A percentile compares a stretch with the other conserved stretches of the same genome.
Evolutionary conservation across 1,284 basidiomycete genomes (phyloP).

Genomic region (Agroathelia rolfsii): DNA sequence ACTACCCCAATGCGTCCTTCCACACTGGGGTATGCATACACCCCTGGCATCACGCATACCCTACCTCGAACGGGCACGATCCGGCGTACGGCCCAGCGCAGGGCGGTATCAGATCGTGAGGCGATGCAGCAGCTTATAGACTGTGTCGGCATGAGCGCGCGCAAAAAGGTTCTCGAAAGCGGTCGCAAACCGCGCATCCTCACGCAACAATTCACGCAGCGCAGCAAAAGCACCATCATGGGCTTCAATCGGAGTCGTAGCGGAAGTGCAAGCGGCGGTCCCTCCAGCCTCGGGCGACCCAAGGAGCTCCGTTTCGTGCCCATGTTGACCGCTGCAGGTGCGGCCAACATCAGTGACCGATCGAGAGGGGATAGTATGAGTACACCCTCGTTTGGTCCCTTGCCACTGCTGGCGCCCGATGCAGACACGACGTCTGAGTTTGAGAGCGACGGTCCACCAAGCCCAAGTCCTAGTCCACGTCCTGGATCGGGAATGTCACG

Average conservation of each 20-base stretch:
- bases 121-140: constrained; percentile 76
- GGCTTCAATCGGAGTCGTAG: too few species aligned
- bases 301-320: constrained; percentile 13
- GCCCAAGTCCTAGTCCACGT: constrained; percentile 67
- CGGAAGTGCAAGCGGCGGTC: too few species aligned
- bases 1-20: constrained; percentile 45
- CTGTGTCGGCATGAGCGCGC: constrained; percentile 71
- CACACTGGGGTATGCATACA: constrained; percentile 17
- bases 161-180: constrained; percentile 74
- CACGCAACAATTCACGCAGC: constrained; percentile 13
- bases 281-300: too few species aligned
- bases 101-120: constrained; percentile 65
- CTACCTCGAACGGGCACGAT: constrained; percentile 47
- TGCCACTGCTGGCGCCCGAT: too few species aligned
- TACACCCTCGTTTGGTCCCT: too few species aligned
- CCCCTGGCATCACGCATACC: constrained; percentile 32
- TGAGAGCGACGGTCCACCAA: constrained; percentile 54
- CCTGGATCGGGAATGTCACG: constrained; percentile 68
- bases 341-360: too few species aligned
- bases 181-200: constrained; percentile 63
- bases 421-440: constrained; percentile 29
- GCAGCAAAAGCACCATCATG: too few species aligned
- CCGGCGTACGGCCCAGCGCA: constrained; percentile 45
- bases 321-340: too few species aligned
- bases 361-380: too few species aligned